Evolutionary conservation across 306 rosid species (phyloP), one percentile per base, ranked within the genome.

Genomic region (Purshia tridentata): DNA sequence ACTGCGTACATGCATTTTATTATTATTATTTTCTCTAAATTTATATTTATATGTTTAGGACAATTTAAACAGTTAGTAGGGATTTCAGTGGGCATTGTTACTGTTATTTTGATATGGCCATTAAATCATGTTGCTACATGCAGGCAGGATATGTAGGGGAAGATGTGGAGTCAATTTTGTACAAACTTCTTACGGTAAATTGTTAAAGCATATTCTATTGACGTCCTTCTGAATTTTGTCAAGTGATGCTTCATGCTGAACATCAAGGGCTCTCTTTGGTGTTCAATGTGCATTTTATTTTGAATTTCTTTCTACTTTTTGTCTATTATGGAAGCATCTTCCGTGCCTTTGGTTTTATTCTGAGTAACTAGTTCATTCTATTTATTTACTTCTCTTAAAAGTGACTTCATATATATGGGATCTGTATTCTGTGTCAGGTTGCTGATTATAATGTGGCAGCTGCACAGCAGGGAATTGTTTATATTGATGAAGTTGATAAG

Each of bases 121-220:
- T 64, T 60, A 59, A 56, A 23, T 57, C 53, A 23, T 49, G 70
- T 64, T 74, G 6, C 39, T 56, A 15, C 77, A 13, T 83, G 86
- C 94, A 94, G 99, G 97, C 99, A 61, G 99, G 99, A 80, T 94
- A 94, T 70, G 97, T 94, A 22, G 99, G 99, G 77, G 99, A 94
- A 86, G 99, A 94, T 77, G 99, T 94, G 78, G 99, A 94, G 77
- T 94, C 99, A 53, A 87, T 94, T 77, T 81, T 94, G 76, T 87
- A 91, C 85, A 94, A 94, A 87, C 96, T 94, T 73, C 97, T 94
- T 47, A 73, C 58, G 93, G 99, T 94, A 88, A 72, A 74, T 78
- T 54, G 14, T 60, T 6, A 6, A 20, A 49, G 62, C 51, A 47
- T 81, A 22, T 44, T 71, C 29, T 61, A 55, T 20, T 60, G 9